Base-by-base conservation (phyloP, 352 stramenopile genomes). In the Plasmopara halstedii region DNA sequence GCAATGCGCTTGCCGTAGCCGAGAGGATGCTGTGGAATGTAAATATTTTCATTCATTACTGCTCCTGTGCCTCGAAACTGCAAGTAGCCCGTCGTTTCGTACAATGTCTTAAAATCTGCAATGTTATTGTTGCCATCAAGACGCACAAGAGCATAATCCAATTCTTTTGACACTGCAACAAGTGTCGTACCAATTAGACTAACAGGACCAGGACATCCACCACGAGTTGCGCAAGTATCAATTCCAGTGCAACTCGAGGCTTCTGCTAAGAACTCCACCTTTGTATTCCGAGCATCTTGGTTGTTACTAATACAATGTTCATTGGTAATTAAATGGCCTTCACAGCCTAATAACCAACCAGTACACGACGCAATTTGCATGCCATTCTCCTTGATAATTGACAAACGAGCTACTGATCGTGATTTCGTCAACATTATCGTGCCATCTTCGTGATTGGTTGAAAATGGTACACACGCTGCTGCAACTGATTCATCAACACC, bases 261-360 rank as follows among this genome's bases (percentile, higher is more conserved):
- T 53, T 90, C 59, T 2, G 79, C 75, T 9, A 75, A 68, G 47
- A 90, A 86, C 47, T 90, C 78, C 38, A 61, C 69, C 23, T 66
- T 66, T 3, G 76, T 88, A 45, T 85, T 85, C 26, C 73, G 46
- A 11, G 79, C 79, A 40, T 90, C 75, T 46, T 80, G 54, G 38
- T 52, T 70, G 20, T 73, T 56, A 17, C 62, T 32, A 15, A 90
- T 85, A 42, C 79, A 90, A 49, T 90, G 79, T 40, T 90, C 59
- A 62, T 90, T 90, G 10, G 79, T 90, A 45, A 90, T 56, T 42
- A 90, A 34, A 51, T 90, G 75, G 11, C 75, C 79, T 10, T 85
- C 73, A 46, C 76, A 85, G n/a, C 79, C 79, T 0, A 90, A 33
- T 3, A 90, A 27, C 35, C 72, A 90, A 10, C 75, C 79, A 18